phyloP scores from a whole-genome alignment of 2,329 filamentous ascomycete species.

The Claviceps sorghi region DNA sequence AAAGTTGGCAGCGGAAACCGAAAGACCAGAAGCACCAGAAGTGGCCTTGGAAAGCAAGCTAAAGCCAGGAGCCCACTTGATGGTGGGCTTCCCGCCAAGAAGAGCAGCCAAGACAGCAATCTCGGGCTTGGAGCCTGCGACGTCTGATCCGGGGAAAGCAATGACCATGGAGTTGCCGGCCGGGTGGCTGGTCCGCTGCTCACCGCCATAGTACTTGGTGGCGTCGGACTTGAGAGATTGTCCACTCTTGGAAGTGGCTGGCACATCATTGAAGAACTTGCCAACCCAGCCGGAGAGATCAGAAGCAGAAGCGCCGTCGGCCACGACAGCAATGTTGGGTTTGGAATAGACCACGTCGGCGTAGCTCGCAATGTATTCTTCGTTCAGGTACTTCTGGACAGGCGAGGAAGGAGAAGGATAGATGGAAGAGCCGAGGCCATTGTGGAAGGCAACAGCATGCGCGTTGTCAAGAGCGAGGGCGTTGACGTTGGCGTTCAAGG shows the following conservation, averaged over 20 bases:
- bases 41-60: slow-evolving; percentile 73
- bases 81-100: slow-evolving; percentile 75
- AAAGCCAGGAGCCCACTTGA: slow-evolving; percentile 95
- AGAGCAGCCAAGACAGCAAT: slow-evolving; percentile 74
- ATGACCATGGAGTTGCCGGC: slow-evolving; percentile 74
- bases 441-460: slow-evolving; percentile 82
- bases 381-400: slow-evolving; percentile 66
- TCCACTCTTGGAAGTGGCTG: slow-evolving; percentile 36
- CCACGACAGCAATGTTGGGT: slow-evolving; percentile 80
- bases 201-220: slow-evolving; percentile 84
- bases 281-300: slow-evolving; percentile 79
- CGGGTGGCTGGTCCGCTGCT: slow-evolving; percentile 71
- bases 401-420: slow-evolving; percentile 59
- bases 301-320: slow-evolving; percentile 66
- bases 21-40: slow-evolving; percentile 48
- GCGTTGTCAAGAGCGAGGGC: slow-evolving; percentile 71
- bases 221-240: slow-evolving; percentile 43
- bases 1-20: slow-evolving; percentile 59
- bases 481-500: slow-evolving; percentile 45
- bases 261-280: slow-evolving; percentile 73
- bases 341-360: slow-evolving; percentile 71
- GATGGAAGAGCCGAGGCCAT: slow-evolving; percentile 68
- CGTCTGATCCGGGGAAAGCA: slow-evolving; percentile 82
- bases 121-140: slow-evolving; percentile 74
- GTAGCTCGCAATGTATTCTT: slow-evolving; percentile 59